phyloP scores from a whole-genome alignment of 1,284 basidiomycete genomes.

The Volvariella surrecta region DNA sequence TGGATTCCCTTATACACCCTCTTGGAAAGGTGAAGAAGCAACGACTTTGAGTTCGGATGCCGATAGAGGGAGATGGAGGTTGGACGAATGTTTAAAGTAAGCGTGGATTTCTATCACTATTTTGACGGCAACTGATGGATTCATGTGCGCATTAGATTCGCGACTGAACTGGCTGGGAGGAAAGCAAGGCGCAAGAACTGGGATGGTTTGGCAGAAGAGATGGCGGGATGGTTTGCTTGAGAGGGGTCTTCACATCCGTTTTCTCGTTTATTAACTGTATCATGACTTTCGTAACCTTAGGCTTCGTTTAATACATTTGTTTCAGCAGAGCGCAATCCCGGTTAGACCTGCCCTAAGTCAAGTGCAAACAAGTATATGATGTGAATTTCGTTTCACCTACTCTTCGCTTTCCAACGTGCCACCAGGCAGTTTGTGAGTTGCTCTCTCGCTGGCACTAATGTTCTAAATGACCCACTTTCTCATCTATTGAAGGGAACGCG shows the following conservation, averaged over 20 bases:
- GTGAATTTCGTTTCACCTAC: too few species aligned
- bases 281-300: too few species aligned
- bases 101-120: slow-evolving; percentile 7
- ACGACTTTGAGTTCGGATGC: slow-evolving; percentile 23
- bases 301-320: too few species aligned
- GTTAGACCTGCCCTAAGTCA: too few species aligned
- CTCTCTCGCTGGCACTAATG: too few species aligned
- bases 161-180: slow-evolving; percentile 66
- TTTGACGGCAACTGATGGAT: slow-evolving; percentile 1
- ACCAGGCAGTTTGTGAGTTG: too few species aligned
- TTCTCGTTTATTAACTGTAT: too few species aligned
- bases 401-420: too few species aligned
- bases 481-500: too few species aligned
- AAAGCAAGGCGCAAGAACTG: slow-evolving; percentile 52
- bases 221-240: slow-evolving; percentile 64
- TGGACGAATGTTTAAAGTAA: slow-evolving; percentile 71
- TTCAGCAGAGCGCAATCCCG: too few species aligned
- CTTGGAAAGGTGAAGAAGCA: slow-evolving; percentile 31
- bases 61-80: slow-evolving; percentile 50
- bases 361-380: too few species aligned
- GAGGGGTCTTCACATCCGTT: not conserved
- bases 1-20: slow-evolving; percentile 62
- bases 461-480: too few species aligned
- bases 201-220: slow-evolving; percentile 64
- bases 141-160: slow-evolving; percentile 40